Evolutionary conservation across 305 asterid genomes (phyloP).

Genomic region (Lippia alba): DNA sequence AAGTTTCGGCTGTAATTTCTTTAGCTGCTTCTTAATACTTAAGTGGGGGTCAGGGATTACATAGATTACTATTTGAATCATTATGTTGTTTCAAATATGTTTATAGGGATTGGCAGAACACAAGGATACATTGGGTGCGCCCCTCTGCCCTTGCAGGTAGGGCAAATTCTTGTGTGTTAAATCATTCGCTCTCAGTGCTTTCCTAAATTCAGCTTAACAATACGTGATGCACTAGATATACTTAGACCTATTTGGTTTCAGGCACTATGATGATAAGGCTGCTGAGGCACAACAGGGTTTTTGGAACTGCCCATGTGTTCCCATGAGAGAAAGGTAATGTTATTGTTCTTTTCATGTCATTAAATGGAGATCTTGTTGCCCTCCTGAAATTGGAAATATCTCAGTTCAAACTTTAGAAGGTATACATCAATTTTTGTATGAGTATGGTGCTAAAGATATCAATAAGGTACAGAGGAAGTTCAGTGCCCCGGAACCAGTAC

Average conservation of each 20-base stretch:
- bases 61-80: background rate
- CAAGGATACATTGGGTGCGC: slow-evolving; percentile 95
- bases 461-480: slow-evolving; percentile 4
- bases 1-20: background rate
- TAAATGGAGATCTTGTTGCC: slow-evolving; percentile 7
- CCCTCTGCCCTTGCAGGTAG: slow-evolving; percentile 95
- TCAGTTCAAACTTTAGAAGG: slow-evolving; percentile 14
- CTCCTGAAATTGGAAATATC: slow-evolving; percentile 3
- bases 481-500: background rate
- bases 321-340: slow-evolving; percentile 70
- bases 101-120: slow-evolving; percentile 93
- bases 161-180: background rate
- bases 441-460: slow-evolving; percentile 9
- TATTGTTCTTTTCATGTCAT: slow-evolving; percentile 40
- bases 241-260: slow-evolving; percentile 34
- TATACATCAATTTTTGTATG: background rate
- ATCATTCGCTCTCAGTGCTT: background rate
- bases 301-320: slow-evolving; percentile 99
- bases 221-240: slow-evolving; percentile 52
- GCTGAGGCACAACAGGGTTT: slow-evolving; percentile 89
- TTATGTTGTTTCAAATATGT: slow-evolving; percentile 28
- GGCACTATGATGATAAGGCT: slow-evolving; percentile 84
- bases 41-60: background rate
- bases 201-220: slow-evolving; percentile 32
- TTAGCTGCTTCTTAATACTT: background rate